Evolutionary conservation across 1,284 basidiomycete species (phyloP).

Genomic region (Tilletia horrida): DNA sequence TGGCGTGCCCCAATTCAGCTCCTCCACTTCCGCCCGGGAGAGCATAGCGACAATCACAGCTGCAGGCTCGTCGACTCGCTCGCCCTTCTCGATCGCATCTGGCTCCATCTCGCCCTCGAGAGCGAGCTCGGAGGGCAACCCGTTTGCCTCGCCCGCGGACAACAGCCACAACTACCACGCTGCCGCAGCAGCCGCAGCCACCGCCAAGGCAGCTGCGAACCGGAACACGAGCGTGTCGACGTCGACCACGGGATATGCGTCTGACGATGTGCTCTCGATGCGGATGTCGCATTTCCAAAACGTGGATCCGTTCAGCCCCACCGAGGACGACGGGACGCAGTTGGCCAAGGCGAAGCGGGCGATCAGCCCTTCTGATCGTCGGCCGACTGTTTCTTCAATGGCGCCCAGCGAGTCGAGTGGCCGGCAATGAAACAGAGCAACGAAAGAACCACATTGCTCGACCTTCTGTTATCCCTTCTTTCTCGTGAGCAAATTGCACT

Average conservation of each 20-base stretch:
- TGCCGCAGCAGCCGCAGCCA: slow-evolving; percentile 5
- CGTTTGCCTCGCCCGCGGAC: neutral
- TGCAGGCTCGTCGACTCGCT: neutral
- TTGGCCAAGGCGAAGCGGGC: neutral
- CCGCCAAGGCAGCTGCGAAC: neutral
- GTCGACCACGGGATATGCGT: neutral
- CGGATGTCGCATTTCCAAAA: slow-evolving; percentile 16
- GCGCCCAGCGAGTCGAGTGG: too few relatives aligned
- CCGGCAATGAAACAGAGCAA: too few relatives aligned
- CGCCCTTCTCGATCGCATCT: neutral
- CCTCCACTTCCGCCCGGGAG: neutral
- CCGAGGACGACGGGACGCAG: neutral
- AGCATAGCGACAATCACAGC: slow-evolving; percentile 2
- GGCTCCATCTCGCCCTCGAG: neutral
- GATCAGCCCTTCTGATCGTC: neutral
- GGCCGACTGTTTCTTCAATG: neutral
- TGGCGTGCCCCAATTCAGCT: neutral
- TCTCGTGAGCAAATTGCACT: too few relatives aligned
- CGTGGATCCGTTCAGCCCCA: slow-evolving; percentile 1
- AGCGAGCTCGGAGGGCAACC: neutral
- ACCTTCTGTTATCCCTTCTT: too few relatives aligned
- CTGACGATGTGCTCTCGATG: slow-evolving; percentile 12
- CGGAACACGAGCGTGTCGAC: neutral
- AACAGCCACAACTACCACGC: slow-evolving; percentile 7
- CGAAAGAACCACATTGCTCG: too few relatives aligned